Conservation (phyloP, 768 basidiomycete species). For the Pisolithus sp. region DNA sequence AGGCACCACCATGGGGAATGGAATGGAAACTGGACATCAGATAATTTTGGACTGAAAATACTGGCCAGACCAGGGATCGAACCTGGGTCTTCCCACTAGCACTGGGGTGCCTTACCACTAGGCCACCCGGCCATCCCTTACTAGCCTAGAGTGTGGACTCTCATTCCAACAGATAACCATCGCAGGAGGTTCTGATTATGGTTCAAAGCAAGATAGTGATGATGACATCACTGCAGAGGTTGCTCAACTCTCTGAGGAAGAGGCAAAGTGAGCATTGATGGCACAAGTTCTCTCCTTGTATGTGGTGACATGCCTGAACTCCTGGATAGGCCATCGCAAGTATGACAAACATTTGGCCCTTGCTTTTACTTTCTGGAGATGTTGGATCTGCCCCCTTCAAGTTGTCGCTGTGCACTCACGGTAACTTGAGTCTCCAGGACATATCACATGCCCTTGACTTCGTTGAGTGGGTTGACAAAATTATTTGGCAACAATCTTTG, state of each 20-base stretch:
- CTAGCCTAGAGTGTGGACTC: too few relatives aligned
- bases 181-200: background rate
- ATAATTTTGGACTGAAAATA: too few relatives aligned
- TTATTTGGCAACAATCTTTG: slow-evolving; percentile 21
- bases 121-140: too few relatives aligned
- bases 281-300: slow-evolving; percentile 11
- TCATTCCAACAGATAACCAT: background rate
- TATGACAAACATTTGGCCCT: slow-evolving; percentile 10
- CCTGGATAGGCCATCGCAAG: slow-evolving; percentile 6
- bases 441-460: slow-evolving; percentile 21
- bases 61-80: too few relatives aligned
- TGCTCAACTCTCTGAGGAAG: slow-evolving; percentile 14
- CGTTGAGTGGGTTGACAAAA: slow-evolving; percentile 19
- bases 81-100: too few relatives aligned
- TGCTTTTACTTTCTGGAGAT: background rate
- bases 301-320: background rate
- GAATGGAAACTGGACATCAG: background rate
- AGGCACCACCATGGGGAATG: background rate
- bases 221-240: slow-evolving; percentile 11
- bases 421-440: slow-evolving; percentile 16
- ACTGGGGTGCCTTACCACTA: too few relatives aligned
- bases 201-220: background rate
- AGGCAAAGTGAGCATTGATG: slow-evolving; percentile 15
- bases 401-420: background rate
- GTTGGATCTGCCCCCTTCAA: background rate